Evolutionary conservation across 805 yeast genomes (phyloP), one percentile per base, ranked within the genome.

Genomic region (Kodamaea leandrae): DNA sequence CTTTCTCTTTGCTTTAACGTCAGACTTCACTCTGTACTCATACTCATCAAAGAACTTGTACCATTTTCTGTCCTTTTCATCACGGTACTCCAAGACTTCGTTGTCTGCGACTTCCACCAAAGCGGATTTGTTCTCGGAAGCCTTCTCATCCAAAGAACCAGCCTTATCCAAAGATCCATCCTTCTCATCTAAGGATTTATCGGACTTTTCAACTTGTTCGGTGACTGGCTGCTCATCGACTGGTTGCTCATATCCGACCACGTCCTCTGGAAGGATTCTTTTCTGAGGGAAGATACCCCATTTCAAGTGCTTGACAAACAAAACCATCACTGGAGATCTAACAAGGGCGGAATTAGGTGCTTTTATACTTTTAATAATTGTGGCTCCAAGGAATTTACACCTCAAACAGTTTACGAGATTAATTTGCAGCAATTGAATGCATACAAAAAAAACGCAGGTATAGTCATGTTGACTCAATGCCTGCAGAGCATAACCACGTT

Each of bases 1-100:
- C 42, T 66, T 66, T 38, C 61, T 56, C 41, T 53, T 52, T n/a
- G 46, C 60, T 21, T 60, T 62, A 1, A 53, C 37, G 9, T 56
- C 59, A 23, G 70, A 68, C 37, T 63, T 40, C 27, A 46, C 55
- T 39, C 86, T 61, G 54, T 80, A 81, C 54, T 81, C 86, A 51
- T 74, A 78, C 52, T 81, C 84, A 53, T 80, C 78, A 36, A 74
- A 75, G 44, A 61, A 74, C 20, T 64, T 66, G 63, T 64, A 72
- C 76, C 79, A 76, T 25, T 69, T 64, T 36, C 79, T 63, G 45
- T 71, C 53, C 6, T 78, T 77, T 53, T 76, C 81, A 51, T 77
- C 81, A 46, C 80, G 60, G 51, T 68, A 71, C 50, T 75, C 80
- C 29, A 53, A 33, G 7, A 18, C 39, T 21, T 18, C 18, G 12